Conservation (phyloP, 768 basidiomycete genomes). For the Hortiboletus campestris region DNA sequence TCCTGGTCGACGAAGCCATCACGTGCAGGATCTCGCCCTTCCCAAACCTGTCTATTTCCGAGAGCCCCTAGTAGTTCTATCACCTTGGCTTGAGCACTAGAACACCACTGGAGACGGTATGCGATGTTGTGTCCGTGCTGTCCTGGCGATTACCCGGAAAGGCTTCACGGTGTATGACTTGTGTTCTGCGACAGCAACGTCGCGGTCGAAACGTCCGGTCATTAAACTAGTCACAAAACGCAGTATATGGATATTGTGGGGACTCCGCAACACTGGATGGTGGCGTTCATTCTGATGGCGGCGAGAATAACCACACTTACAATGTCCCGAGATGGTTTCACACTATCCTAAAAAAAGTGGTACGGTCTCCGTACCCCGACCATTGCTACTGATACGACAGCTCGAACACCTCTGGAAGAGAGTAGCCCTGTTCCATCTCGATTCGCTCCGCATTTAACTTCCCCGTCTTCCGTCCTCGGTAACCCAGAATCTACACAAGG, state of each 20-base stretch:
- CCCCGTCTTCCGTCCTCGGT: neutral
- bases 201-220: too few relatives aligned
- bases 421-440: neutral
- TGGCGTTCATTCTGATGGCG: neutral
- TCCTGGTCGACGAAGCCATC: neutral
- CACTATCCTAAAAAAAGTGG: neutral
- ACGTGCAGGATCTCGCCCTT: neutral
- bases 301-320: neutral
- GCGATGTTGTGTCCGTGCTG: neutral
- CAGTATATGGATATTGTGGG: neutral
- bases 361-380: neutral
- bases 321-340: neutral
- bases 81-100: too few relatives aligned
- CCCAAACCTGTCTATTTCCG: neutral
- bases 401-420: neutral
- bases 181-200: neutral
- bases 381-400: neutral
- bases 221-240: neutral
- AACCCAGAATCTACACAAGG: neutral
- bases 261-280: neutral
- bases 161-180: too few relatives aligned
- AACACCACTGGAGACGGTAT: too few relatives aligned
- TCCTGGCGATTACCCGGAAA: neutral
- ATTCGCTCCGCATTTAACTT: neutral
- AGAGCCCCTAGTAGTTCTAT: neutral